Evolutionary conservation across 75 land plant genomes (phyloP).

Genomic region (Selaginella tamariscina): DNA sequence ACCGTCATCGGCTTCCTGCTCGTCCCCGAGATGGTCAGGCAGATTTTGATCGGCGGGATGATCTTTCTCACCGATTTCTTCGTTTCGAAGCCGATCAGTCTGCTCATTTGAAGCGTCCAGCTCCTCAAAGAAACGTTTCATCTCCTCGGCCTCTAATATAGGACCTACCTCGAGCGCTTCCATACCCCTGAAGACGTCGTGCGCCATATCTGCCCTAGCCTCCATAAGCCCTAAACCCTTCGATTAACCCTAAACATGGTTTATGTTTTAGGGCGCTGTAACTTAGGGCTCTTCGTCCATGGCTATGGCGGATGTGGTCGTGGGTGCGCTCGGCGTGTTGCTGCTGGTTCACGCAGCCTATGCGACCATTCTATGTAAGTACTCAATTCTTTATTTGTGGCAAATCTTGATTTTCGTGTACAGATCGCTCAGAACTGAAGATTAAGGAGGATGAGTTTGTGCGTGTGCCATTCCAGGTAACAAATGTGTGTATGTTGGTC

Average conservation of each 20-base stretch:
- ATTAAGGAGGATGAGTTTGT: slow-evolving; percentile 82
- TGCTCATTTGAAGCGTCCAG: too few relatives aligned
- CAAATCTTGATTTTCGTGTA: background rate
- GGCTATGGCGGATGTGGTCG: background rate
- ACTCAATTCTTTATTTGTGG: background rate
- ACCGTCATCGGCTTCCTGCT: background rate
- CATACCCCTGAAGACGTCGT: too few relatives aligned
- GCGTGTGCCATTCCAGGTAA: slow-evolving; percentile 58
- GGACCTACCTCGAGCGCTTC: background rate
- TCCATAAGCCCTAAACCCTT: background rate
- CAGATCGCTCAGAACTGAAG: slow-evolving; percentile 78
- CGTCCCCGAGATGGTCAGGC: background rate
- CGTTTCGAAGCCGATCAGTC: too few relatives aligned
- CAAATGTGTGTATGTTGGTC: background rate
- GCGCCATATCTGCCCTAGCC: background rate
- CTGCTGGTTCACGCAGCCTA: background rate
- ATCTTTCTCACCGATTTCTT: too few relatives aligned
- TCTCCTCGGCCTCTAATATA: background rate
- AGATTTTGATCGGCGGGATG: slow-evolving; percentile 11
- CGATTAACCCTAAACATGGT: background rate
- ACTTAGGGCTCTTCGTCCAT: too few relatives aligned
- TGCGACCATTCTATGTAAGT: background rate
- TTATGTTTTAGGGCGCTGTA: background rate
- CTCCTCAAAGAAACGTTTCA: background rate
- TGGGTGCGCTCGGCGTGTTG: background rate